These are phyloP conservation scores for Ogataea nitratoaversa DNA, from an alignment of 805 yeast species.

Conservation along the genomic window DNA sequence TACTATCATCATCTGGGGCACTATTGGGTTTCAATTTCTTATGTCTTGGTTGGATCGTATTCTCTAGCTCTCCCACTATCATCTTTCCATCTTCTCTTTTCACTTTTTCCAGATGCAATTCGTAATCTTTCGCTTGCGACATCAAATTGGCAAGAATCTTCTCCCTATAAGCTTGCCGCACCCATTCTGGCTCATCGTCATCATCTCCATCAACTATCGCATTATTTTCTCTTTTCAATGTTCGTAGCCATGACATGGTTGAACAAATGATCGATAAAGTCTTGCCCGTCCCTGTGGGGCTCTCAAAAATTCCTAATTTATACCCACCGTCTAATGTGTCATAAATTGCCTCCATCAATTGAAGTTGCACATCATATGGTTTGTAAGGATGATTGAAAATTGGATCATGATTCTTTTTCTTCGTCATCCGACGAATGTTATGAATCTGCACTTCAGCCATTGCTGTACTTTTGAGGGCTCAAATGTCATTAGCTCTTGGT, in stretches of 20 bases:
- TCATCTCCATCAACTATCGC: constrained; percentile 19
- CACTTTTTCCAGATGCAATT: constrained; percentile 35
- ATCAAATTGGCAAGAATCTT: constrained; percentile 29
- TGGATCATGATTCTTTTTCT: background rate
- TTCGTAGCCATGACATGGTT: constrained; percentile 70
- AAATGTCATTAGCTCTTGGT: too few species aligned
- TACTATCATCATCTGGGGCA: constrained; percentile 6
- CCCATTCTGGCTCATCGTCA: constrained; percentile 40
- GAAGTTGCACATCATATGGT: constrained; percentile 76
- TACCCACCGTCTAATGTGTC: constrained; percentile 46
- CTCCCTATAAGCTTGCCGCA: constrained; percentile 28
- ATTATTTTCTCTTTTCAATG: constrained; percentile 35
- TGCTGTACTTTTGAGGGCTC: background rate
- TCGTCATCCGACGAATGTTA: constrained; percentile 1
- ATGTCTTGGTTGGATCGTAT: constrained; percentile 21
- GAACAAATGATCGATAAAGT: constrained; percentile 85
- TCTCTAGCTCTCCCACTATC: constrained; percentile 21
- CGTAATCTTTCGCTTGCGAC: constrained; percentile 35
- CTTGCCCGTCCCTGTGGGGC: constrained; percentile 95
- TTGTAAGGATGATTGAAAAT: constrained; percentile 68
- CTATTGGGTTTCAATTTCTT: constrained; percentile 1
- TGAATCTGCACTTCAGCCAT: constrained; percentile 23
- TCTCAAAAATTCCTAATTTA: constrained; percentile 79
- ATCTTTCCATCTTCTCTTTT: constrained; percentile 22
- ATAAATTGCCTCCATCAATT: constrained; percentile 74